Evolutionary conservation across 139 green algal genomes (phyloP).

Genomic region (Chlorella sp.): DNA sequence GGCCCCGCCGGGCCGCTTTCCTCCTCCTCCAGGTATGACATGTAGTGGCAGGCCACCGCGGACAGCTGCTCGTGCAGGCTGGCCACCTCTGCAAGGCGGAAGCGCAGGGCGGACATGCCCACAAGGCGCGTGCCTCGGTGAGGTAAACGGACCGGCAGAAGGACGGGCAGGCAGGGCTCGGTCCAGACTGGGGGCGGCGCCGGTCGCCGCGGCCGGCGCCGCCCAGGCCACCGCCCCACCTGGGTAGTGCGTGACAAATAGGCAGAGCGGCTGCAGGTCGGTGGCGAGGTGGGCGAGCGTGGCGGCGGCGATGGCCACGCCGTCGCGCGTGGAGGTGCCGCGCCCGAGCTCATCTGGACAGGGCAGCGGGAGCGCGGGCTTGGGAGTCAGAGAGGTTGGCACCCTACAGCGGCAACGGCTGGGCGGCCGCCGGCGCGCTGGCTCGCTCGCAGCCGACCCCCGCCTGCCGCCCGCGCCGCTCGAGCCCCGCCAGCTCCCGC

Average conservation of each 20-base stretch:
- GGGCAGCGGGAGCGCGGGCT: no score
- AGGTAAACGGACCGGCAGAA: no score
- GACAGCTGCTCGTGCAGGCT: slow-evolving; percentile 20
- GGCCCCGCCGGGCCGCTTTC: background rate
- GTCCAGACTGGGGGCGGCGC: background rate
- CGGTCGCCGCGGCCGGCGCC: background rate
- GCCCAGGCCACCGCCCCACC: slow-evolving; percentile 10
- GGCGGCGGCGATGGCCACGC: slow-evolving; percentile 42
- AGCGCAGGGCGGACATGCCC: no score
- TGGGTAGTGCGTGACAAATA: slow-evolving; percentile 85
- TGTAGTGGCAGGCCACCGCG: slow-evolving; percentile 36
- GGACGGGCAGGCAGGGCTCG: background rate
- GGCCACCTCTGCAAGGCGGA: no score
- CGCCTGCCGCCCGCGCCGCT: no score
- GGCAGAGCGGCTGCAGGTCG: slow-evolving; percentile 44
- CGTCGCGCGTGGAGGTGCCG: slow-evolving; percentile 27
- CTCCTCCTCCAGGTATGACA: slow-evolving; percentile 48
- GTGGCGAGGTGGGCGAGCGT: slow-evolving; percentile 58
- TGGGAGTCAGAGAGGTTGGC: no score
- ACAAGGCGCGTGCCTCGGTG: no score
- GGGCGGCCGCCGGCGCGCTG: no score
- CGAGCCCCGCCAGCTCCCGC: no score
- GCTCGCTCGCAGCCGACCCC: no score
- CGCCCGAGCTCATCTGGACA: slow-evolving; percentile 72
- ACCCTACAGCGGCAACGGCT: no score